These are phyloP conservation scores for Amphibolis antarctica DNA, from an alignment of 106 monocot genomes.

Conservation along the genomic window DNA sequence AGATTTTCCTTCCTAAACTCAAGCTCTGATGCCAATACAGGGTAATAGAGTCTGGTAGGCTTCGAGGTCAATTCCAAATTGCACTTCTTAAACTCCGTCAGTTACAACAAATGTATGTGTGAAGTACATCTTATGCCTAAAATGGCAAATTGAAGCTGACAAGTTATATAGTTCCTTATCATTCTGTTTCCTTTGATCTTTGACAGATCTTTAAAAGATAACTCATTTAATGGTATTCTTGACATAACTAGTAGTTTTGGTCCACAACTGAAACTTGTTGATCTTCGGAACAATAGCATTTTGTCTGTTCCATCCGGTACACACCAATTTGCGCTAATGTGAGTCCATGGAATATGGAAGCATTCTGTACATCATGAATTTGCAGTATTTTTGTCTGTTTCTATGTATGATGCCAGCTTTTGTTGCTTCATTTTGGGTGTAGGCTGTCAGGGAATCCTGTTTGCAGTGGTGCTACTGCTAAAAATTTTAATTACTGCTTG, in stretches of 20 bases:
- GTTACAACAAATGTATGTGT: constrained; percentile 77
- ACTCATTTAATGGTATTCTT: constrained; percentile 56
- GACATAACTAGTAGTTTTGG: constrained; percentile 31
- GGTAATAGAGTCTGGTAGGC: constrained; percentile 31
- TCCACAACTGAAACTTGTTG: constrained; percentile 31
- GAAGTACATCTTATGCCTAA: neutral
- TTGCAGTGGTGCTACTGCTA: constrained; percentile 6
- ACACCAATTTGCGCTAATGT: constrained; percentile 4
- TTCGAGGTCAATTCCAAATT: constrained; percentile 43
- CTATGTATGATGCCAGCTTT: neutral
- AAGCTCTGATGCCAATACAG: constrained; percentile 13
- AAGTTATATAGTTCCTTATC: neutral
- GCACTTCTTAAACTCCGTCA: constrained; percentile 37
- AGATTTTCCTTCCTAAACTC: neutral
- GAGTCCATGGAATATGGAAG: neutral
- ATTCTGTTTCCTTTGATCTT: neutral
- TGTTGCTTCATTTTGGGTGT: neutral
- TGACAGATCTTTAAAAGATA: constrained; percentile 41
- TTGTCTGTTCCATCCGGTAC: neutral
- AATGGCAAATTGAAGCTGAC: neutral
- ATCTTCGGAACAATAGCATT: constrained; percentile 20
- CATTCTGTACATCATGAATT: neutral
- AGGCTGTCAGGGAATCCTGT: constrained; percentile 43
- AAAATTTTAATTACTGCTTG: constrained; percentile 20
- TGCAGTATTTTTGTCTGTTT: neutral